These are phyloP conservation scores for Sugiyamaella valdiviana DNA, from an alignment of 805 yeast species.

Conservation along the genomic window DNA sequence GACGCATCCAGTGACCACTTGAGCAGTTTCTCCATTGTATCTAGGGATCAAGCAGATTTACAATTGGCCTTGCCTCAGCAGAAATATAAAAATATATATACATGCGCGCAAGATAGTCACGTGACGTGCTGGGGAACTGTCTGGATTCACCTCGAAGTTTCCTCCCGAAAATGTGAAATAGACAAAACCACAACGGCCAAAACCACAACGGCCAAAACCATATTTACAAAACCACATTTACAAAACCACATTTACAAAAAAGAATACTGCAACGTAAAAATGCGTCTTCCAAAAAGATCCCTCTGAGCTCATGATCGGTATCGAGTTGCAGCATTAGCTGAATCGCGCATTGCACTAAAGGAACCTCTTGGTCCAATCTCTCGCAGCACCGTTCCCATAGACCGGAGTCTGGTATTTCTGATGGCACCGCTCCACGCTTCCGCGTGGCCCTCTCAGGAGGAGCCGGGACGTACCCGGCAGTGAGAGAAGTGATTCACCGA, in stretches of 20 bases:
- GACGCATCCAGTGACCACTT: conserved; percentile 88
- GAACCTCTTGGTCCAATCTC: conserved; percentile 18
- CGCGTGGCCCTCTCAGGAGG: conserved; percentile 15
- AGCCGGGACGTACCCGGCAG: neutral
- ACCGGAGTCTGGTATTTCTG: conserved; percentile 17
- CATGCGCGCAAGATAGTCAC: neutral
- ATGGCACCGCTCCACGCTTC: conserved; percentile 22
- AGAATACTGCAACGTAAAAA: neutral
- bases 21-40: conserved; percentile 74
- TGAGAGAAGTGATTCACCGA: conserved; percentile 23
- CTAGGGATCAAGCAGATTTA: neutral
- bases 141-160: neutral
- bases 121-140: neutral
- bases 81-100: neutral
- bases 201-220: too few species aligned
- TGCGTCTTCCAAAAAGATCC: neutral
- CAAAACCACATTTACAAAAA: too few species aligned
- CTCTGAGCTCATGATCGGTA: conserved; percentile 22
- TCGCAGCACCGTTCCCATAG: conserved; percentile 23
- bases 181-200: too few species aligned
- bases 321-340: conserved; percentile 21
- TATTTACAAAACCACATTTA: too few species aligned
- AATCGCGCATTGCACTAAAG: conserved; percentile 26
- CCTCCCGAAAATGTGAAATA: neutral
- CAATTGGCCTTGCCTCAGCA: neutral